Percentiles rank a stretch among this genome's conserved stretches.
phyloP scores from a whole-genome alignment of 306 rosid species.

The Morella rubra region DNA sequence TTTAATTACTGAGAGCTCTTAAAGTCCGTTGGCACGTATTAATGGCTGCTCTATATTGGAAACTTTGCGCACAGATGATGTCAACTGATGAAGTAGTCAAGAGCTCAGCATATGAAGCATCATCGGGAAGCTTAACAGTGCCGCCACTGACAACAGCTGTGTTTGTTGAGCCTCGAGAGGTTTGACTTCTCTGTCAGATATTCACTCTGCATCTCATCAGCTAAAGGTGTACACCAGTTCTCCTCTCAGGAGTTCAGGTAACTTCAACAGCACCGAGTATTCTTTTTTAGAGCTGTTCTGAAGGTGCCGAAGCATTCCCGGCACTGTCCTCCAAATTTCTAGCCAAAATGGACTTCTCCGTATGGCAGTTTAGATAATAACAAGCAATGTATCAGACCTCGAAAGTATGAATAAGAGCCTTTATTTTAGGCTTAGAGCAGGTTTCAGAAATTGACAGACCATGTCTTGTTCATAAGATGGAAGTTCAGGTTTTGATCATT shows the following conservation, averaged over 20 bases:
- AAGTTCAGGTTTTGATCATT: neutral
- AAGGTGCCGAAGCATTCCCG: neutral
- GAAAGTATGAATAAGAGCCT: neutral
- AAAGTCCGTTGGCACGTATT: neutral
- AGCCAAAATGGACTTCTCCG: no score
- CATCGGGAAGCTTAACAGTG: slow-evolving; percentile 64
- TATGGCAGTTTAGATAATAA: neutral
- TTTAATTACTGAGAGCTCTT: slow-evolving; percentile 15
- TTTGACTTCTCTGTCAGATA: slow-evolving; percentile 15
- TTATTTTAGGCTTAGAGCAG: neutral
- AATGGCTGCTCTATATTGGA: neutral
- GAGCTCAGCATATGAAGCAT: slow-evolving; percentile 58
- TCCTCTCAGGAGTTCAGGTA: neutral
- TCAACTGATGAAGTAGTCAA: slow-evolving; percentile 67
- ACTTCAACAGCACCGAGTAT: neutral
- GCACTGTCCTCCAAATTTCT: neutral
- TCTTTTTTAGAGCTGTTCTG: neutral
- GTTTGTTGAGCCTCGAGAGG: slow-evolving; percentile 65
- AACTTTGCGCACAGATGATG: slow-evolving; percentile 43
- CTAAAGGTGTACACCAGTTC: neutral
- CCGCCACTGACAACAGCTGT: slow-evolving; percentile 74
- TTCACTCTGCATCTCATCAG: neutral
- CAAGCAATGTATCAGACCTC: neutral
- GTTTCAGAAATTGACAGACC: no score
- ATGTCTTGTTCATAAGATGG: neutral